These are phyloP conservation scores for Pythium graminicola DNA, from an alignment of 352 stramenopile genomes.

Conservation along the genomic window DNA sequence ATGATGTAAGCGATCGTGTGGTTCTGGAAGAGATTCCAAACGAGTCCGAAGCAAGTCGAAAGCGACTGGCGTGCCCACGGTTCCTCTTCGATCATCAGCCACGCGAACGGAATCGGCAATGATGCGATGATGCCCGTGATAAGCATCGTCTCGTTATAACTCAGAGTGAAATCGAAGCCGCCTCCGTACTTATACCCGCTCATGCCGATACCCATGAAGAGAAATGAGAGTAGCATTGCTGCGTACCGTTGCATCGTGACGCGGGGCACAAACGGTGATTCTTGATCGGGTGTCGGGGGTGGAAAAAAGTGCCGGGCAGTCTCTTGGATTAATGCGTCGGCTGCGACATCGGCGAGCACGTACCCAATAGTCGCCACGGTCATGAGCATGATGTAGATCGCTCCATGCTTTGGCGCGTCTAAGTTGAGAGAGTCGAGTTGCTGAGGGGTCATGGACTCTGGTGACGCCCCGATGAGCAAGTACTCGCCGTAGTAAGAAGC, in stretches of 20 bases:
- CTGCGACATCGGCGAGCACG: slow-evolving; percentile 40
- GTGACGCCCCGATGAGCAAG: slow-evolving; percentile 23
- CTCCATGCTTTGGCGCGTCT: slow-evolving; percentile 32
- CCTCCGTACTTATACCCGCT: slow-evolving; percentile 53
- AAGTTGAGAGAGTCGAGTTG: slow-evolving; percentile 35
- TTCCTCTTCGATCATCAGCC: slow-evolving; percentile 50
- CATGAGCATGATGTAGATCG: slow-evolving; percentile 54
- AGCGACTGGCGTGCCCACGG: slow-evolving; percentile 18
- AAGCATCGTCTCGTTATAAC: slow-evolving; percentile 46
- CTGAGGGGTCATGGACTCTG: slow-evolving; percentile 26
- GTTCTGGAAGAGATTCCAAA: slow-evolving; percentile 52
- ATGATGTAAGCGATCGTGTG: slow-evolving; percentile 31
- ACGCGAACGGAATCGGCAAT: slow-evolving; percentile 31
- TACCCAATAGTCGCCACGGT: slow-evolving; percentile 44
- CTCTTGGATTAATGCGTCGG: slow-evolving; percentile 54
- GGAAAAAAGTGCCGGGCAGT: too few relatives aligned
- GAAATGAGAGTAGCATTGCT: slow-evolving; percentile 33
- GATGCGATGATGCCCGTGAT: slow-evolving; percentile 32
- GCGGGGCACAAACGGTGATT: too few relatives aligned
- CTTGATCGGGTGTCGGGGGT: too few relatives aligned
- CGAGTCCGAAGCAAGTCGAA: slow-evolving; percentile 17
- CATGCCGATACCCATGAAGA: slow-evolving; percentile 50
- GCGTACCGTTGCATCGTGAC: slow-evolving; percentile 38
- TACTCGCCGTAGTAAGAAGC: slow-evolving; percentile 56
- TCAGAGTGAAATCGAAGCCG: slow-evolving; percentile 39